Conservation (phyloP, 805 yeast genomes). For the Alloascoidea africana region DNA sequence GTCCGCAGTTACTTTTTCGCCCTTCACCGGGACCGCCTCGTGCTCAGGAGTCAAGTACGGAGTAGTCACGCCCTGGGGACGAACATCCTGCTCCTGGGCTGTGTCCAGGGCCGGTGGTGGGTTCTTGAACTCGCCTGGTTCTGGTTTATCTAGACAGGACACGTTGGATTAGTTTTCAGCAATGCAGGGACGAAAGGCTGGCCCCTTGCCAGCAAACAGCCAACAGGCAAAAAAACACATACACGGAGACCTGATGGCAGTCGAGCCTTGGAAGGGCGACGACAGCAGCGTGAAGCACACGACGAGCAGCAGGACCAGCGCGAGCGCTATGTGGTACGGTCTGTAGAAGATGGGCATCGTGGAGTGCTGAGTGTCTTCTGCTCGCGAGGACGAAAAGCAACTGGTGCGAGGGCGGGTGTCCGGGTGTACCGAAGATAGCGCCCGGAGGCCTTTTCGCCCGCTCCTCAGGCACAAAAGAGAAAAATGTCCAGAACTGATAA, state of each 20-base stretch:
- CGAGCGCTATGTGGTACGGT: too few relatives aligned
- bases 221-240: too few relatives aligned
- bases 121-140: neutral
- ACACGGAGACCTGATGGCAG: too few relatives aligned
- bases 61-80: slow-evolving; percentile 1
- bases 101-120: neutral
- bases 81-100: neutral
- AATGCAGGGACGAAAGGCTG: too few relatives aligned
- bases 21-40: neutral
- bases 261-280: too few relatives aligned
- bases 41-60: slow-evolving; percentile 1
- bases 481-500: neutral
- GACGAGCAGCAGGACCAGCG: too few relatives aligned
- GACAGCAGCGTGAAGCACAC: too few relatives aligned
- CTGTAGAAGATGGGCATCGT: neutral
- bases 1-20: neutral
- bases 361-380: neutral
- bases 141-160: neutral
- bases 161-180: neutral
- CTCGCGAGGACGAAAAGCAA: slow-evolving; percentile 2
- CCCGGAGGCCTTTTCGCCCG: neutral
- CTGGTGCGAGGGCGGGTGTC: neutral
- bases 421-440: neutral
- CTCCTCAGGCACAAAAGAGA: too few relatives aligned
- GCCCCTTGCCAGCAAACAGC: too few relatives aligned